A percentile compares a stretch with the other conserved stretches of the same genome.
Evolutionary conservation across 2,329 filamentous ascomycete genomes (phyloP).

Genomic region (Fusarium bactridioides): DNA sequence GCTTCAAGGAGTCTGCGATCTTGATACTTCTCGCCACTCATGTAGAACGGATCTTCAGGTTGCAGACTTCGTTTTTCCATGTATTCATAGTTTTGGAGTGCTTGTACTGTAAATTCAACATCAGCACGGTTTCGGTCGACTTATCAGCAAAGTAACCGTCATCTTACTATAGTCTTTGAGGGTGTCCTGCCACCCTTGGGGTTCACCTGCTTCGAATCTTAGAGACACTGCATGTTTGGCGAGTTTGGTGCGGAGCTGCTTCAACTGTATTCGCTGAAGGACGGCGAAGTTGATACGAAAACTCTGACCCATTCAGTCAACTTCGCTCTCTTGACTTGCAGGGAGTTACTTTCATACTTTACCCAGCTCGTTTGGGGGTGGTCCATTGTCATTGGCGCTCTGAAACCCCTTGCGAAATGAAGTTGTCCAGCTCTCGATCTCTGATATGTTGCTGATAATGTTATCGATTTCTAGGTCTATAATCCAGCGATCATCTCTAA

Average conservation of each 20-base stretch:
- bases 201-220: neutral
- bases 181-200: neutral
- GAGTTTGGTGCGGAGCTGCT: neutral
- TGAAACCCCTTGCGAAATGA: neutral
- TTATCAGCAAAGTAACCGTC: rapidly evolving
- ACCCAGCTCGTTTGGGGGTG: neutral
- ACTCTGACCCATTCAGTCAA: neutral
- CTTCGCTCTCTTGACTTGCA: rapidly evolving
- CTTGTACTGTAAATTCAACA: neutral
- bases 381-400: too few relatives aligned
- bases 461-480: neutral
- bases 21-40: neutral
- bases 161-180: neutral
- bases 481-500: neutral
- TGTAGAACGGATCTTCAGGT: neutral
- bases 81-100: neutral
- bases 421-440: neutral
- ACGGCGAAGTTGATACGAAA: neutral
- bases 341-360: neutral
- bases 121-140: neutral
- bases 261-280: neutral
- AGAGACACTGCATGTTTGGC: neutral
- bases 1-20: neutral
- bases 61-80: neutral
- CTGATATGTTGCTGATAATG: neutral